A percentile compares a stretch with the other conserved stretches of the same genome.
phyloP scores from a whole-genome alignment of 2,329 filamentous ascomycete species.

The Penicillium brevicompactum region DNA sequence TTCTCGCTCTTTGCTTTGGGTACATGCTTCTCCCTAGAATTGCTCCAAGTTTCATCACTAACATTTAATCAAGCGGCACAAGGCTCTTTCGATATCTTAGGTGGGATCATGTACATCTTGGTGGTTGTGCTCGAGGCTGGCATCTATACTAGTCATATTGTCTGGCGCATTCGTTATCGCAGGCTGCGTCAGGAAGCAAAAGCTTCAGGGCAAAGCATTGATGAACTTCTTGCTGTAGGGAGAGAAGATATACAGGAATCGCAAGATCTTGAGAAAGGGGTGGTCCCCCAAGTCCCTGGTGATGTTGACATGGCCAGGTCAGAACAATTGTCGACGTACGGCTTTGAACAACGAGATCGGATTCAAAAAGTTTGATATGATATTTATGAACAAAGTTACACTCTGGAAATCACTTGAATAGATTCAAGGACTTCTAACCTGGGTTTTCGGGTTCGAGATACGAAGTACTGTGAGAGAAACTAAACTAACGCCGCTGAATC shows the following conservation, averaged over 20 bases:
- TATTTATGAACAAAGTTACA: too few species aligned
- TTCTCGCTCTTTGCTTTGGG: conserved; percentile 66
- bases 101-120: conserved; percentile 62
- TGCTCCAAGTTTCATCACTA: not conserved
- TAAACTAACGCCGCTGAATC: too few species aligned
- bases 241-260: conserved; percentile 6
- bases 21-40: conserved; percentile 25
- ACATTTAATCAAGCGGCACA: conserved; percentile 53
- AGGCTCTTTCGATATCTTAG: conserved; percentile 62
- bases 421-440: too few species aligned
- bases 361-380: conserved; percentile 3
- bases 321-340: not conserved
- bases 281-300: not conserved
- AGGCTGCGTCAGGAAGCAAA: conserved; percentile 56
- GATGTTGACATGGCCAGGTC: conserved; percentile 4
- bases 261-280: conserved; percentile 10
- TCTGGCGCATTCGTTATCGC: conserved; percentile 61
- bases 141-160: conserved; percentile 61
- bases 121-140: conserved; percentile 62
- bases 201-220: conserved; percentile 55
- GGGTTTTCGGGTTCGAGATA: too few species aligned
- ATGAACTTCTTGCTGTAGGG: conserved; percentile 51
- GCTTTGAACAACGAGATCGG: not conserved
- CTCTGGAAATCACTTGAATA: too few species aligned
- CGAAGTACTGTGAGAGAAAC: too few species aligned